These are phyloP conservation scores for Fusarium lateritium DNA, from an alignment of 2,329 filamentous ascomycete genomes.

Conservation along the genomic window DNA sequence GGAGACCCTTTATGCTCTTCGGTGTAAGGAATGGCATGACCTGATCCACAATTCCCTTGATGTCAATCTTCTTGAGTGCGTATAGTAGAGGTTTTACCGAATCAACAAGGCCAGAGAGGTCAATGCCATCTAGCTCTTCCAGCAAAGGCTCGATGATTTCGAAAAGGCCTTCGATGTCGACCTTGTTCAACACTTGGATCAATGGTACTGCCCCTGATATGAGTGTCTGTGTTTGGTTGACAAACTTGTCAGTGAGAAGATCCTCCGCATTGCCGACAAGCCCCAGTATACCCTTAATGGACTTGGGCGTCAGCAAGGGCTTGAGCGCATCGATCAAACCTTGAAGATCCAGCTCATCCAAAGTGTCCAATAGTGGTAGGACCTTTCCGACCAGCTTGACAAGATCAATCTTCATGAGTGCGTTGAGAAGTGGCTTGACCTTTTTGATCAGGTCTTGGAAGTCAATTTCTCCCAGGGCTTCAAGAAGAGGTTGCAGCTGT, in stretches of 20 bases:
- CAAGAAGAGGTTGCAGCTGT: conserved; percentile 52
- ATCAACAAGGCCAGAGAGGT: conserved; percentile 54
- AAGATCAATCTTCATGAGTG: conserved; percentile 52
- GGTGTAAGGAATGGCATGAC: conserved; percentile 60
- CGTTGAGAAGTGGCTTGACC: conserved; percentile 51
- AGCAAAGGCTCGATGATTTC: conserved; percentile 56
- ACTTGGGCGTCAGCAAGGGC: conserved; percentile 54
- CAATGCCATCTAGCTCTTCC: conserved; percentile 53
- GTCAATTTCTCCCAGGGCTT: conserved; percentile 54
- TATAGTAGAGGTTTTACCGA: conserved; percentile 55
- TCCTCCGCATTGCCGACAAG: conserved; percentile 56
- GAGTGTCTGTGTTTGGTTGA: conserved; percentile 59
- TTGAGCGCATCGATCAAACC: conserved; percentile 53
- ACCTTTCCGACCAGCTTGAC: conserved; percentile 50
- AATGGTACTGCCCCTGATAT: conserved; percentile 57
- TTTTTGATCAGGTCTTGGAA: conserved; percentile 51
- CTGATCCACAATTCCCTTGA: conserved; percentile 54
- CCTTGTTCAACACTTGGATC: conserved; percentile 52
- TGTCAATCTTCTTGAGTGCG: conserved; percentile 57
- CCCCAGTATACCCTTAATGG: conserved; percentile 55
- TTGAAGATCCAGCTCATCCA: conserved; percentile 54
- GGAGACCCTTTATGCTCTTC: conserved; percentile 54
- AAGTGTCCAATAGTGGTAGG: conserved; percentile 51
- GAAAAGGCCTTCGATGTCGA: conserved; percentile 58
- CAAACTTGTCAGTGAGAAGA: conserved; percentile 57